Conservation (phyloP, 106 monocot species). For the Dendrobium chrysotoxum region DNA sequence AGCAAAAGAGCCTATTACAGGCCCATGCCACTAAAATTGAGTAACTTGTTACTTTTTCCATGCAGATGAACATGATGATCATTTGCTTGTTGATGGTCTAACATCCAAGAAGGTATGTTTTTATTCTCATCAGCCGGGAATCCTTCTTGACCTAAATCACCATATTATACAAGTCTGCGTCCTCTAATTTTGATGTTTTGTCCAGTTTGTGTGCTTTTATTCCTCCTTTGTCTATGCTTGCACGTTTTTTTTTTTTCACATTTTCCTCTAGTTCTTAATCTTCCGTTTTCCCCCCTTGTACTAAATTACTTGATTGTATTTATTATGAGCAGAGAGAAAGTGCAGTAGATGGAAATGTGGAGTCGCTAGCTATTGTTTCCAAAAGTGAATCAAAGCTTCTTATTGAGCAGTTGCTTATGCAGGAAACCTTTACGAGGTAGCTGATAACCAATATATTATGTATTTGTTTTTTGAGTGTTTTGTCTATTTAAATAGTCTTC, state of each 20-base stretch:
- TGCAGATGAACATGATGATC: slow-evolving; percentile 8
- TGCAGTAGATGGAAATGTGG: slow-evolving; percentile 4
- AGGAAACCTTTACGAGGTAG: slow-evolving; percentile 79
- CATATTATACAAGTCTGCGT: neutral
- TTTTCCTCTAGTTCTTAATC: neutral
- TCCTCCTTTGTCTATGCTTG: neutral
- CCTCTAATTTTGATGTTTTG: neutral
- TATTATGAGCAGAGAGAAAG: slow-evolving; percentile 13
- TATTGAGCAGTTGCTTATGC: slow-evolving; percentile 53
- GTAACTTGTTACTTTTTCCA: neutral
- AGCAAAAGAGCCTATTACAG: neutral
- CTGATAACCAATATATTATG: slow-evolving; percentile 3
- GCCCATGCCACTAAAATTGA: neutral
- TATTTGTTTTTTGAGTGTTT: neutral
- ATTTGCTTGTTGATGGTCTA: neutral
- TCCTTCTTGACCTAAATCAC: neutral
- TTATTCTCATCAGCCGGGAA: neutral
- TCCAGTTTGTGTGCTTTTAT: neutral
- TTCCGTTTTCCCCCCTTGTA: neutral
- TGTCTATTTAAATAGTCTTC: neutral
- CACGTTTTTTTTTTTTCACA: too few relatives aligned
- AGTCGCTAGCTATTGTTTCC: slow-evolving; percentile 19
- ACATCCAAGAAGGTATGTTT: neutral
- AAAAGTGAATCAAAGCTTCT: slow-evolving; percentile 44
- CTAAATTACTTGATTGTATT: neutral